Evolutionary conservation across 2,329 filamentous ascomycete species (phyloP).

Genomic region (Microcyclospora tardicrescens): DNA sequence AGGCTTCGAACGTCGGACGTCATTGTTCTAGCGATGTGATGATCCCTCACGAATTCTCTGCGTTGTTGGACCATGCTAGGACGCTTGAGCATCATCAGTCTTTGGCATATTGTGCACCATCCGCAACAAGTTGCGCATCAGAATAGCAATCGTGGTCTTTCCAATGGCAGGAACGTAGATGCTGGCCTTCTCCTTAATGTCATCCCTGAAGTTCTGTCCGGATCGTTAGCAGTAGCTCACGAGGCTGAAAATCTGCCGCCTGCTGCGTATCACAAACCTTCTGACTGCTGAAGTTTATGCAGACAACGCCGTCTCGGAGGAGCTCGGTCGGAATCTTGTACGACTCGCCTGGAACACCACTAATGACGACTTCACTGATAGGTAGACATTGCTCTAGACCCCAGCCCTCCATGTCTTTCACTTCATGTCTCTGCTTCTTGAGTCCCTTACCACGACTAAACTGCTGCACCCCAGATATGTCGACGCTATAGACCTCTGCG

Average conservation of each 20-base stretch:
- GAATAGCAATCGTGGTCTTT: conserved; percentile 89
- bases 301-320: conserved; percentile 83
- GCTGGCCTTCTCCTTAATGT: conserved; percentile 86
- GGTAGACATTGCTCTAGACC: conserved; percentile 68
- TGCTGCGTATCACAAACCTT: conserved; percentile 38
- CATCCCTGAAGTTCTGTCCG: conserved; percentile 65
- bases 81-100: not conserved
- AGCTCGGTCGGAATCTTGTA: conserved; percentile 83
- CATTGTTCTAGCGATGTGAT: too few relatives aligned
- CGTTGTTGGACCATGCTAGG: not conserved
- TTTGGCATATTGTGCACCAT: conserved; percentile 25
- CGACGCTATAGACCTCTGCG: conserved; percentile 87
- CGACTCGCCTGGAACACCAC: conserved; percentile 72
- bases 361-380: conserved; percentile 86
- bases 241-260: not conserved
- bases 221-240: not conserved
- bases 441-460: conserved; percentile 86
- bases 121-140: conserved; percentile 71
- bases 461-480: conserved; percentile 79
- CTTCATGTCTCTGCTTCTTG: conserved; percentile 72
- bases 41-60: not conserved
- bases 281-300: conserved; percentile 94
- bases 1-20: too few relatives aligned
- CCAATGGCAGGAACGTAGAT: conserved; percentile 96
- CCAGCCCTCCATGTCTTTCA: conserved; percentile 70